Base-by-base conservation (phyloP, 2,329 filamentous ascomycete species). In the Xylariaceae sp. region DNA sequence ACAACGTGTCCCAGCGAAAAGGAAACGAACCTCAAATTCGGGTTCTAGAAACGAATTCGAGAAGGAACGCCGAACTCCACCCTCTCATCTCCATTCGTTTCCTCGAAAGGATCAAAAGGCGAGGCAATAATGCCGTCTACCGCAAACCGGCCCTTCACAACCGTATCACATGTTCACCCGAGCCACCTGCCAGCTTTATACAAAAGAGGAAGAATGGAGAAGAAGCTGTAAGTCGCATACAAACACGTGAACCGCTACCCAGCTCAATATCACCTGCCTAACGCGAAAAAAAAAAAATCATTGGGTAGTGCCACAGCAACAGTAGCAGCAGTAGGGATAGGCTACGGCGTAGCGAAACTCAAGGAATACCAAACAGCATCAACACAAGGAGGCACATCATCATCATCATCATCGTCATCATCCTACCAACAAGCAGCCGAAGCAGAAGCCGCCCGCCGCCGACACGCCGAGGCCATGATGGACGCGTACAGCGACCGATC, bases 401-500 rank as follows among this genome's bases (percentile, higher is more conserved):
- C n/a, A n/a, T n/a, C n/a, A n/a, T n/a, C n/a, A n/a, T n/a, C n/a
- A n/a, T n/a, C n/a, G n/a, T n/a, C n/a, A n/a, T n/a, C n/a, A n/a
- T n/a, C n/a, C n/a, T n/a, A n/a, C n/a, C n/a, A n/a, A n/a, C n/a
- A n/a, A n/a, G n/a, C n/a, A n/a, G 61, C 44, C 54, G 51, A 56
- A 49, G 29, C 45, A 16, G 44, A 51, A 19, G 51, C 66, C 35
- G 64, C 65, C 29, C 57, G 55, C n/a, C 64, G 66, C 41, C 61
- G 47, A 14, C 51, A 61, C 32, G 62, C 62, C 38, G 67, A 73
- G 47, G 65, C 68, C 17, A 63, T 71, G 44, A 64, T 75, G 60
- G 68, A 76, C 27, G 68, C 74, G 45, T 77, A 77, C 47, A 73
- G 74, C 37, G 72, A 74, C 49, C 67, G 73, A 12, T 69, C 69